Conservation (phyloP, 176 grass and related monocot species). For the Cymbopogon citratus region DNA sequence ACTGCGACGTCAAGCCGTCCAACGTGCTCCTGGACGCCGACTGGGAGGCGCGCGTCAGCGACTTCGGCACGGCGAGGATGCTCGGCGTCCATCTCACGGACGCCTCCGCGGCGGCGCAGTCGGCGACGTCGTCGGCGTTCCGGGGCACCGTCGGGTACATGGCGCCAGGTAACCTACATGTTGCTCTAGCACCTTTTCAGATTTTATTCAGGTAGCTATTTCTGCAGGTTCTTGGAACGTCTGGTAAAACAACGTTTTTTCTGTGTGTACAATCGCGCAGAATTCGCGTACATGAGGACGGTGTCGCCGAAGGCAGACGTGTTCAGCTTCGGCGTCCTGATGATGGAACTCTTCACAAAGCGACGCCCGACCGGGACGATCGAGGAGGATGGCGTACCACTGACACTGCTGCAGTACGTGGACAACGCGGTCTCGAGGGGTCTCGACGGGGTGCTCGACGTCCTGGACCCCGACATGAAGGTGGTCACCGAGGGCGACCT, state of each 20-base stretch:
- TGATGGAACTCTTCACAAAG: constrained; percentile 81
- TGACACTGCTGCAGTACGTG: constrained; percentile 75
- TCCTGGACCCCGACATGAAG: constrained; percentile 54
- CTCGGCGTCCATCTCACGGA: constrained; percentile 50
- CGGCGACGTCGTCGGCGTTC: constrained; percentile 64
- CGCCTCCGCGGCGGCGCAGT: constrained; percentile 35
- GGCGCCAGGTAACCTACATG: constrained; percentile 62
- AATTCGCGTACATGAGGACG: constrained; percentile 78
- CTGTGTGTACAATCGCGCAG: constrained; percentile 19
- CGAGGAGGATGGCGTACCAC: constrained; percentile 45
- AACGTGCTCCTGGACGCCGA: constrained; percentile 73
- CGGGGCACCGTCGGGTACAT: constrained; percentile 89
- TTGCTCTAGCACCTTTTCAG: not conserved
- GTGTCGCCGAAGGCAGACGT: constrained; percentile 70
- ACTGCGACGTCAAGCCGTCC: constrained; percentile 91
- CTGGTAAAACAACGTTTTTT: not conserved
- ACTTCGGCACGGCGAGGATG: constrained; percentile 84
- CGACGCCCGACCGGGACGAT: constrained; percentile 57
- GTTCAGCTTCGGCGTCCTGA: constrained; percentile 81
- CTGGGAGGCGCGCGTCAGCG: constrained; percentile 67
- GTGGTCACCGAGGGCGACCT: constrained; percentile 43
- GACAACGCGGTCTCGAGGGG: constrained; percentile 48
- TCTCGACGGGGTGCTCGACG: constrained; percentile 35
- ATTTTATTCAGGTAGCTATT: not conserved
- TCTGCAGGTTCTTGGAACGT: not conserved